A percentile compares a stretch with the other conserved stretches of the same genome.
Evolutionary conservation across 768 basidiomycete species (phyloP).

Genomic region (Mycena olivaceomarginata): DNA sequence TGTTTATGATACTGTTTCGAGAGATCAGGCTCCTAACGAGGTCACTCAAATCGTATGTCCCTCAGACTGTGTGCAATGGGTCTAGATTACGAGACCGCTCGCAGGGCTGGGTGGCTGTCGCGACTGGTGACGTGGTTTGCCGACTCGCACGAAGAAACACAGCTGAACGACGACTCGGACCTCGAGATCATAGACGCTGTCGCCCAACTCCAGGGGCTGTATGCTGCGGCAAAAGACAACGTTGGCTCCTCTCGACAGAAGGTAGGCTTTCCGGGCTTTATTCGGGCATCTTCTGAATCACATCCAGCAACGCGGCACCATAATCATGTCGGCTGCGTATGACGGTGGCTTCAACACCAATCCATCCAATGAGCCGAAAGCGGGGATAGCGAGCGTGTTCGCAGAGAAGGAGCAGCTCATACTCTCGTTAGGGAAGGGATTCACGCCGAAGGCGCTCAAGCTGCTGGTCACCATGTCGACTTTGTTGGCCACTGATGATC

Average conservation of each 20-base stretch:
- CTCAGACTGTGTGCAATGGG: constrained; percentile 2
- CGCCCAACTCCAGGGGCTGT: constrained; percentile 68
- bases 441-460: constrained; percentile 69
- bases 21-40: constrained; percentile 79
- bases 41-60: constrained; percentile 77
- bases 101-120: constrained; percentile 69
- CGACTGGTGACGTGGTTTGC: constrained; percentile 67
- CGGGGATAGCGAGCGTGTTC: constrained; percentile 60
- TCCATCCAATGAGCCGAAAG: constrained; percentile 40
- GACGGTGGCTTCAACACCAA: constrained; percentile 47
- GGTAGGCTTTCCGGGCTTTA: constrained; percentile 55
- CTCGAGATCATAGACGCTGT: constrained; percentile 65
- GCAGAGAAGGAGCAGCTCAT: constrained; percentile 61
- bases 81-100: constrained; percentile 11
- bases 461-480: constrained; percentile 80
- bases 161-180: constrained; percentile 62
- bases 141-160: constrained; percentile 58
- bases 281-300: constrained; percentile 43
- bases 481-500: constrained; percentile 69
- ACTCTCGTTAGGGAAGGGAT: constrained; percentile 66
- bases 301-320: constrained; percentile 64
- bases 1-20: constrained; percentile 77
- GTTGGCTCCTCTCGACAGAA: constrained; percentile 62
- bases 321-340: constrained; percentile 56
- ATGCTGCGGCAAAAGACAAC: constrained; percentile 69